Conservation (phyloP, 2,329 filamentous ascomycete genomes). For the Trichocomaceae sp. region DNA sequence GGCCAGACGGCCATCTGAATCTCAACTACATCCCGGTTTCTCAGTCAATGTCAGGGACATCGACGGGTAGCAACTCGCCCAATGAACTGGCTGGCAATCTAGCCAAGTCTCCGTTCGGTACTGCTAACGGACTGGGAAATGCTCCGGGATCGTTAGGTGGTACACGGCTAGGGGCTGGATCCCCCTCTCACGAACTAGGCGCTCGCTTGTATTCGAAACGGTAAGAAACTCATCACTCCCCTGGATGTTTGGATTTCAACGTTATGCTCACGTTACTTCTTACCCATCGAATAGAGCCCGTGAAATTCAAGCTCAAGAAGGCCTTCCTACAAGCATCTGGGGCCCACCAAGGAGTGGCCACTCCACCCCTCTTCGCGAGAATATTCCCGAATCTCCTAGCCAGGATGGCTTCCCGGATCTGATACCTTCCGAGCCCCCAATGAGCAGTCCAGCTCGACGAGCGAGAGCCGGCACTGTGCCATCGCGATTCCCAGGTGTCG, state of each 20-base stretch:
- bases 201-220: conserved; percentile 83
- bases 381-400: conserved; percentile 92
- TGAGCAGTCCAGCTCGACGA: conserved; percentile 64
- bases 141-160: conserved; percentile 47
- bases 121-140: conserved; percentile 55
- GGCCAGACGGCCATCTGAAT: conserved; percentile 75
- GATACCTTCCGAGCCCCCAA: conserved; percentile 58
- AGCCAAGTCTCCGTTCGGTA: conserved; percentile 66
- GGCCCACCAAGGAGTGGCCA: conserved; percentile 93
- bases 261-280: conserved; percentile 12
- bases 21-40: conserved; percentile 69
- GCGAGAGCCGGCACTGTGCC: conserved; percentile 93
- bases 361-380: conserved; percentile 91
- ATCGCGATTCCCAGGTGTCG: conserved; percentile 79
- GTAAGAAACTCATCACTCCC: conserved; percentile 50
- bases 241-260: background rate
- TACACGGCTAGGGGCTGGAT: conserved; percentile 78
- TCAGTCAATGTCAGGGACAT: conserved; percentile 69
- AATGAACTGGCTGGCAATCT: conserved; percentile 62
- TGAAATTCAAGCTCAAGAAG: conserved; percentile 96
- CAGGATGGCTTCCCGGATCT: conserved; percentile 91
- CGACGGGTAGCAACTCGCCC: conserved; percentile 72
- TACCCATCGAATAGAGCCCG: conserved; percentile 59
- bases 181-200: conserved; percentile 87
- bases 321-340: conserved; percentile 73